Evolutionary conservation across 2,329 filamentous ascomycete species (phyloP).

Genomic region (Fusarium aywerte): DNA sequence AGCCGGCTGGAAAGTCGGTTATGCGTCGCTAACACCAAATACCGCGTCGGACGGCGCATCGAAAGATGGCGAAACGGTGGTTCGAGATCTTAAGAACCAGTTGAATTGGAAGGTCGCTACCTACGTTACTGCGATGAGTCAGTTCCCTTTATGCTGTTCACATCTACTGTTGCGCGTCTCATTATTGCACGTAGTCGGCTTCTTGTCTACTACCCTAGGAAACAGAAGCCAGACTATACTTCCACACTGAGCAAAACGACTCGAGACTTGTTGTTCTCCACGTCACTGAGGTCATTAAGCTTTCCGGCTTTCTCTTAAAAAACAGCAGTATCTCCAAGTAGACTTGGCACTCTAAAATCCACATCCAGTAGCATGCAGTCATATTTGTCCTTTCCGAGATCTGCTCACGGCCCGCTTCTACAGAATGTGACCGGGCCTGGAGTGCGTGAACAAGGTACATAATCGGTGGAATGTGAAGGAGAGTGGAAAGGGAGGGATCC

Average conservation of each 20-base stretch:
- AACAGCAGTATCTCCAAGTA: background rate
- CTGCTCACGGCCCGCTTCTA: background rate
- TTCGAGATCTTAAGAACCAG: background rate
- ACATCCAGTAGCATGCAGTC: slow-evolving; percentile 1
- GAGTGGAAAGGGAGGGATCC: no score
- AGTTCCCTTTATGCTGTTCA: background rate
- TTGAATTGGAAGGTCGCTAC: background rate
- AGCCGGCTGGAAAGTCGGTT: background rate
- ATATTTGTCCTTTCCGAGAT: background rate
- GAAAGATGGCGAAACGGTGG: background rate
- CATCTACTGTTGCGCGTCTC: background rate
- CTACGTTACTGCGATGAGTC: background rate
- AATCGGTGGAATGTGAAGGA: no score
- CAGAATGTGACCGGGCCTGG: no score
- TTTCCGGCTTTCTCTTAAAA: background rate
- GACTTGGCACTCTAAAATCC: slow-evolving; percentile 3
- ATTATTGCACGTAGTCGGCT: background rate
- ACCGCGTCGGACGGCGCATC: background rate
- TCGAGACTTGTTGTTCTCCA: background rate
- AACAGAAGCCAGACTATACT: background rate
- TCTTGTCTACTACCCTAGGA: background rate
- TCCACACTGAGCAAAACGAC: background rate
- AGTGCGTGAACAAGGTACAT: no score
- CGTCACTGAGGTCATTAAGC: background rate
- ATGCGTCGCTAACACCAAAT: background rate